phyloP scores from a whole-genome alignment of 148 eudicot species.

The Salicornia ramosissima region DNA sequence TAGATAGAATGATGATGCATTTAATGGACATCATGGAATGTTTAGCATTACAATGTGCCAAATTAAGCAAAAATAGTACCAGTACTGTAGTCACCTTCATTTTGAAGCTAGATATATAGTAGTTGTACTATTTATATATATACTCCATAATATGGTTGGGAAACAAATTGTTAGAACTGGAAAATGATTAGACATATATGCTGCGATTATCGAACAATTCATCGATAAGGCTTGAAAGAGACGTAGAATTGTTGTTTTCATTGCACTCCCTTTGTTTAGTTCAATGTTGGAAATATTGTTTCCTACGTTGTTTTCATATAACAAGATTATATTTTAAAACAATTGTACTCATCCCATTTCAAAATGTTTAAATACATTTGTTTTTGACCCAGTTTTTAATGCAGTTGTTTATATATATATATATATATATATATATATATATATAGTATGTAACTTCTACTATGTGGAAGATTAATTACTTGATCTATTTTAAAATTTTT shows the following conservation, averaged over 20 bases:
- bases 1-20: not conserved
- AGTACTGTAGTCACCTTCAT: not conserved
- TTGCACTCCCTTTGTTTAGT: not conserved
- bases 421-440: too few species aligned
- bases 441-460: too few species aligned
- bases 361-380: too few species aligned
- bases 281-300: not conserved
- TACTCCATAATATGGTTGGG: not conserved
- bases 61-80: not conserved
- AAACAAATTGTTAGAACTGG: not conserved
- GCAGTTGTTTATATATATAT: too few species aligned
- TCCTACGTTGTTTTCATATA: too few species aligned
- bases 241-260: not conserved
- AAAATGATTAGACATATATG: not conserved
- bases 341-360: too few species aligned
- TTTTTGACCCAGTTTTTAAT: too few species aligned
- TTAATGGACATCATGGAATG: not conserved
- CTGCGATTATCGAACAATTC: not conserved
- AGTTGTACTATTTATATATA: too few species aligned
- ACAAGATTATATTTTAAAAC: too few species aligned
- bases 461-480: too few species aligned
- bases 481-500: too few species aligned
- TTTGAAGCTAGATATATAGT: too few species aligned
- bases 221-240: not conserved
- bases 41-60: not conserved